These are phyloP conservation scores for Leishmania aethiopica DNA, from an alignment of 208 protist species.

Conservation along the genomic window DNA sequence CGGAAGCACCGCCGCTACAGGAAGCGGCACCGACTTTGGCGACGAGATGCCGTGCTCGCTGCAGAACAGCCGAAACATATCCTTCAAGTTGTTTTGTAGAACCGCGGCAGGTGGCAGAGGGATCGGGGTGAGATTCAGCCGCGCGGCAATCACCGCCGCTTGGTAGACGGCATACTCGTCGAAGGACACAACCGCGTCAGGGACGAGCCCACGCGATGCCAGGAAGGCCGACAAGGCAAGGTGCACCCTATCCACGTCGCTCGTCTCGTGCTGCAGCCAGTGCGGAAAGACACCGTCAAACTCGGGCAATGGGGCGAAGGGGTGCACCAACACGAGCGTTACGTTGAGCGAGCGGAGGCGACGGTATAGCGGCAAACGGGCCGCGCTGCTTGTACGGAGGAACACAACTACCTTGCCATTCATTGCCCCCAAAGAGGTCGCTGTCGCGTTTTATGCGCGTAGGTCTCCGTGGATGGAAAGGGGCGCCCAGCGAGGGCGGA, in stretches of 20 bases:
- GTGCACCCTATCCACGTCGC: conserved; percentile 41
- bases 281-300: conserved; percentile 60
- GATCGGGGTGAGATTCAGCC: conserved; percentile 28
- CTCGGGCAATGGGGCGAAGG: conserved; percentile 21
- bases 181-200: conserved; percentile 79
- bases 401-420: conserved; percentile 67
- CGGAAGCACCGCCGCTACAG: conserved; percentile 5
- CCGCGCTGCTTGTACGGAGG: conserved; percentile 71
- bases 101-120: conserved; percentile 61
- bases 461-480: background rate
- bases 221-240: conserved; percentile 39
- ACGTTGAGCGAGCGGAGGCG: conserved; percentile 51
- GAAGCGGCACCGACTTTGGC: conserved; percentile 28
- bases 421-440: conserved; percentile 21
- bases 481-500: background rate
- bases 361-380: conserved; percentile 61
- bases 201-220: conserved; percentile 3
- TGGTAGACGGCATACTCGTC: conserved; percentile 87
- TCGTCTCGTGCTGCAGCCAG: conserved; percentile 58
- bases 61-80: conserved; percentile 59
- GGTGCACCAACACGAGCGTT: conserved; percentile 61
- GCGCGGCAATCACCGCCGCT: conserved; percentile 44
- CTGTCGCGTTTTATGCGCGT: background rate
- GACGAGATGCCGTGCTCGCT: conserved; percentile 34
- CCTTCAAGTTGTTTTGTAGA: conserved; percentile 58